A percentile compares a stretch with the other conserved stretches of the same genome.
phyloP scores from a whole-genome alignment of 768 basidiomycete genomes.

The Mrakia hoshinonis region DNA sequence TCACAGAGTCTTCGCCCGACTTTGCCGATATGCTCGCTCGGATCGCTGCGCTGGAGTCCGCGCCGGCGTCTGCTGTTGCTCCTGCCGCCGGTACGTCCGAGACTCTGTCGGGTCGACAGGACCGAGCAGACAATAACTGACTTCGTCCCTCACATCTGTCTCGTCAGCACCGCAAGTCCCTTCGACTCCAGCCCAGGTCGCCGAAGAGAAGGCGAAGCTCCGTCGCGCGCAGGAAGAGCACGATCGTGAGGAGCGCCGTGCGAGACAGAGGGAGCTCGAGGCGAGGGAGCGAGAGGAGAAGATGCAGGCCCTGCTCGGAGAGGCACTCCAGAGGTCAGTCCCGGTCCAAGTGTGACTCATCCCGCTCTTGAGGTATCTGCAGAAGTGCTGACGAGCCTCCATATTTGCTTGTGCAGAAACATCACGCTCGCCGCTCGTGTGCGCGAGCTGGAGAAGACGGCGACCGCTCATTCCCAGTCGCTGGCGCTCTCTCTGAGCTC shows the following conservation, averaged over 20 bases:
- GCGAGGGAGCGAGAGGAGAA: not conserved
- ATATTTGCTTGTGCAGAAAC: not conserved
- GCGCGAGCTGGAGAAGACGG: not conserved
- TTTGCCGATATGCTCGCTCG: not conserved
- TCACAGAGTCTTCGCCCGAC: not conserved
- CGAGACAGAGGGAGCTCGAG: not conserved
- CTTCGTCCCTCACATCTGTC: not conserved
- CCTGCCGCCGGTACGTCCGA: not conserved
- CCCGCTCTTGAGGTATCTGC: no score
- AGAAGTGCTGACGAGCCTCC: no score
- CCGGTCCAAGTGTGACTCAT: no score
- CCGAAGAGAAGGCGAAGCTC: constrained; percentile 5
- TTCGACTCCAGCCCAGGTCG: constrained; percentile 3
- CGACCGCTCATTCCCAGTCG: not conserved
- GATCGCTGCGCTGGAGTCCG: not conserved
- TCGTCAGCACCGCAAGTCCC: not conserved
- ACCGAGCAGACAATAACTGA: no score
- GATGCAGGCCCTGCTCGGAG: not conserved
- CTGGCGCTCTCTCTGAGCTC: not conserved
- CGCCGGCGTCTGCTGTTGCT: not conserved
- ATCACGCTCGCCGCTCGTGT: constrained; percentile 2
- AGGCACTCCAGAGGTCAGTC: not conserved
- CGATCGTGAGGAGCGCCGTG: constrained; percentile 9
- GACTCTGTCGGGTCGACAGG: not conserved
- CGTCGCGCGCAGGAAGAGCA: not conserved